phyloP scores from a whole-genome alignment of 192 early-diverging fungal species.

The Linnemannia elongata region DNA sequence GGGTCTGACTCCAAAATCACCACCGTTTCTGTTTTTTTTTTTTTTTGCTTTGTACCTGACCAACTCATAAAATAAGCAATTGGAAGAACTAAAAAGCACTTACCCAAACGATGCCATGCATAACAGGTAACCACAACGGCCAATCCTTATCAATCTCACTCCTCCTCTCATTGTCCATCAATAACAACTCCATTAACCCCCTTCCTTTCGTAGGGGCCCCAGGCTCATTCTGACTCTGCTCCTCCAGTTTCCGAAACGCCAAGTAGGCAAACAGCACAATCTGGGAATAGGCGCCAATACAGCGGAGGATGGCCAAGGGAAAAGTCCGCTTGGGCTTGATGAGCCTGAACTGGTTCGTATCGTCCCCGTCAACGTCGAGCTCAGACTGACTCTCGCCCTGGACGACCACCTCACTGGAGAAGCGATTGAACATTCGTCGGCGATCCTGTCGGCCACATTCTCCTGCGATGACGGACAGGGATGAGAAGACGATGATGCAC shows the following conservation, averaged over 20 bases:
- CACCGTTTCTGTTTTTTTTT: background rate
- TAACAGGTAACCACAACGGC: constrained; percentile 54
- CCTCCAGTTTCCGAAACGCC: constrained; percentile 25
- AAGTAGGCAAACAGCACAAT: constrained; percentile 40
- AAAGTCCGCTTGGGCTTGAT: constrained; percentile 52
- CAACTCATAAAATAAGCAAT: background rate
- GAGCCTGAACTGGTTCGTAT: constrained; percentile 19
- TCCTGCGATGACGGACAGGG: constrained; percentile 46
- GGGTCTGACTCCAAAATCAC: background rate
- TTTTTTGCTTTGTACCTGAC: background rate
- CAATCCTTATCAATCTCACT: constrained; percentile 35
- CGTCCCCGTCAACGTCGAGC: constrained; percentile 20
- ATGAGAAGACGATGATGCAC: constrained; percentile 55
- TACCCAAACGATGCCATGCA: constrained; percentile 57
- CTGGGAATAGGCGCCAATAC: constrained; percentile 39
- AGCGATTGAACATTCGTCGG: constrained; percentile 39
- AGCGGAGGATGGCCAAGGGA: constrained; percentile 37
- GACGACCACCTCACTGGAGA: constrained; percentile 53
- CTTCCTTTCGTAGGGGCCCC: background rate
- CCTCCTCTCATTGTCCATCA: background rate
- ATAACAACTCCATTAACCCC: background rate
- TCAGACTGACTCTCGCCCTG: constrained; percentile 46
- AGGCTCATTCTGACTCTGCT: constrained; percentile 9
- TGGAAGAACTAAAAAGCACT: background rate
- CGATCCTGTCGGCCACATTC: constrained; percentile 55